Conservation (phyloP, 208 protist species). For the Leishmania gerbilli region DNA sequence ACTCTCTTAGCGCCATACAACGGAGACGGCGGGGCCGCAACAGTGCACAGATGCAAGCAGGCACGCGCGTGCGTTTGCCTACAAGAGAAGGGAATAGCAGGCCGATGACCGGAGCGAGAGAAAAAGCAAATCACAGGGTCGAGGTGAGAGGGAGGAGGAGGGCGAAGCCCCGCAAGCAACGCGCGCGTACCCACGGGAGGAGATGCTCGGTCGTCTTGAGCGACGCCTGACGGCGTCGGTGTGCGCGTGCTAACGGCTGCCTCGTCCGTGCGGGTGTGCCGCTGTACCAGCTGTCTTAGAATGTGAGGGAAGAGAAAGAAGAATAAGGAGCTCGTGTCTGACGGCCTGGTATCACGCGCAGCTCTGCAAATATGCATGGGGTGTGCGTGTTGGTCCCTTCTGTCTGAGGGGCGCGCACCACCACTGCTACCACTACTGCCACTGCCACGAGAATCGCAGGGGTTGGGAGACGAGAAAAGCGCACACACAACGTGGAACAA, state of each 20-base stretch:
- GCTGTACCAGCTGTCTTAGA: neutral
- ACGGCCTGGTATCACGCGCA: neutral
- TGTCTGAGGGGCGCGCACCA: neutral
- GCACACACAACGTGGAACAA: neutral
- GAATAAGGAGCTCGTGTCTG: neutral
- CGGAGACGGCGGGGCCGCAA: neutral
- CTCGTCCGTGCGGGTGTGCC: neutral
- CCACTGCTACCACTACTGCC: neutral
- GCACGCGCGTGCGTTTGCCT: neutral
- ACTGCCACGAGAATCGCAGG: neutral
- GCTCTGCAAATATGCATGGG: neutral
- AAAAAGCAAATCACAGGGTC: neutral
- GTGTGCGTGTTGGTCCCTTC: neutral
- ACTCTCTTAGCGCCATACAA: neutral
- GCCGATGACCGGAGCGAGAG: neutral
- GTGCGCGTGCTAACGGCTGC: neutral
- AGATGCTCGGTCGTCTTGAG: neutral
- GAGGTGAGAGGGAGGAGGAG: neutral
- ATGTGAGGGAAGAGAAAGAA: neutral
- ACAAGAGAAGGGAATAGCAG: neutral
- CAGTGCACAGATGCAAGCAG: conserved; percentile 1
- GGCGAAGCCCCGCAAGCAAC: neutral
- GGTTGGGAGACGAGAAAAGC: neutral
- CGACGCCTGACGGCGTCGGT: neutral
- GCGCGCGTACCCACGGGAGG: neutral